Conservation (phyloP, 2,329 filamentous ascomycete species). For the Venturia pyrina region DNA sequence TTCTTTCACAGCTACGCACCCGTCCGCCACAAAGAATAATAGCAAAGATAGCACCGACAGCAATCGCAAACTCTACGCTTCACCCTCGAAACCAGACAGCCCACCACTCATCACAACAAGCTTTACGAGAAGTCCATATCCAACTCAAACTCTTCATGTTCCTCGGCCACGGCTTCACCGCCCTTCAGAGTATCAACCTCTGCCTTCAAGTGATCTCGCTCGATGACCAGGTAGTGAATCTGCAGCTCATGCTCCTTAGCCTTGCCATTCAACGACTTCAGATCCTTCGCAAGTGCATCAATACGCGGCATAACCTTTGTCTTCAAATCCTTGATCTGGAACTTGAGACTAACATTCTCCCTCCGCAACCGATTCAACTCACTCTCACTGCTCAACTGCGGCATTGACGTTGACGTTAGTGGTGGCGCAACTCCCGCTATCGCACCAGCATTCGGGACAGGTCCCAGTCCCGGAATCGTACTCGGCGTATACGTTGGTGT, state of each 20-base stretch:
- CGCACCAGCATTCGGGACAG: not conserved
- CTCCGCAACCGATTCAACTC: not conserved
- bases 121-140: not conserved
- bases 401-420: not conserved
- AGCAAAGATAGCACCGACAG: not conserved
- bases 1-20: not conserved
- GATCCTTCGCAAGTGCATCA: not conserved
- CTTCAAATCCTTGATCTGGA: not conserved
- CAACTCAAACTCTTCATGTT: not conserved
- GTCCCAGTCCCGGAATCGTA: not conserved
- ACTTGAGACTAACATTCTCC: not conserved
- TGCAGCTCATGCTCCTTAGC: not conserved
- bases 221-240: not conserved
- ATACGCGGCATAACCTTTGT: not conserved
- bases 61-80: not conserved
- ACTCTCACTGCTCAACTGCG: not conserved
- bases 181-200: not conserved
- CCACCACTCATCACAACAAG: not conserved
- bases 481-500: not conserved
- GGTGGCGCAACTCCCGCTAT: too few relatives aligned
- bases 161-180: not conserved
- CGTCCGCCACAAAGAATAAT: not conserved
- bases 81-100: not conserved
- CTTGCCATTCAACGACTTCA: not conserved
- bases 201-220: not conserved